Evolutionary conservation across 2,329 filamentous ascomycete species (phyloP).

Genomic region (Alternaria consortialis): DNA sequence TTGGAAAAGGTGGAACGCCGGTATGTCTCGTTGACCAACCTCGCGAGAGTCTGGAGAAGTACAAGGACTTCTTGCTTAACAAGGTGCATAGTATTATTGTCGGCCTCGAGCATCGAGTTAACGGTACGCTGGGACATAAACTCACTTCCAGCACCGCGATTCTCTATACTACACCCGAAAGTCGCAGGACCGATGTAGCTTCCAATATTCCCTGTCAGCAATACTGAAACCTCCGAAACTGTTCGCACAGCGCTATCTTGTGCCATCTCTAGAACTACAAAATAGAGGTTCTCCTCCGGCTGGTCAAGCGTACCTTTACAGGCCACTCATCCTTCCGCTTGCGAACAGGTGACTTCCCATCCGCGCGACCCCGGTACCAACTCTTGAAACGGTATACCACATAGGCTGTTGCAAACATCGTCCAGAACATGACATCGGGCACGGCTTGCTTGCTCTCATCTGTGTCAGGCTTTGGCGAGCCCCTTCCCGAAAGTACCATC

Average conservation of each 20-base stretch:
- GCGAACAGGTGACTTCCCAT: not conserved
- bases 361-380: not conserved
- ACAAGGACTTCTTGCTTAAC: too few relatives aligned
- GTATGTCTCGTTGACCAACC: too few relatives aligned
- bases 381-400: not conserved
- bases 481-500: not conserved
- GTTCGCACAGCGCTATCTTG: too few relatives aligned
- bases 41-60: too few relatives aligned
- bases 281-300: rapidly evolving
- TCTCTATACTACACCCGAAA: not conserved
- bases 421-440: not conserved
- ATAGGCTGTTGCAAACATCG: not conserved
- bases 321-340: not conserved
- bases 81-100: too few relatives aligned
- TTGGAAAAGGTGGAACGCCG: too few relatives aligned
- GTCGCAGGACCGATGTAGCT: not conserved
- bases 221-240: not conserved
- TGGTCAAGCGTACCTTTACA: too few relatives aligned
- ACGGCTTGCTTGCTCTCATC: not conserved
- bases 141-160: not conserved
- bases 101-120: too few relatives aligned
- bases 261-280: rapidly evolving
- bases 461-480: too few relatives aligned
- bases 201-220: not conserved
- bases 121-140: too few relatives aligned